Base-by-base conservation (phyloP, 768 basidiomycete genomes). In the Russula virescens region DNA sequence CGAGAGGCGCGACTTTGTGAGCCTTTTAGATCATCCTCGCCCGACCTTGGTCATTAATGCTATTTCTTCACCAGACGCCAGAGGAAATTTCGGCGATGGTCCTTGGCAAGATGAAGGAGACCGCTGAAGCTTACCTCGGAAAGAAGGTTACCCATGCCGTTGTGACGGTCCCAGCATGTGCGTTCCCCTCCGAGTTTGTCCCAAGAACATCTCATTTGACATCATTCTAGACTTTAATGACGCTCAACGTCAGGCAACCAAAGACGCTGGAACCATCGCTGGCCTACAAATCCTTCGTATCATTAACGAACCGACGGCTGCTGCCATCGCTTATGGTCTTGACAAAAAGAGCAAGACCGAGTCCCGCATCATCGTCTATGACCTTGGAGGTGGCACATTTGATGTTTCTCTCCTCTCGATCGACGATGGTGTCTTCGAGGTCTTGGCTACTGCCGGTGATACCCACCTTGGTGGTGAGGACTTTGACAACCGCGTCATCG, bases 171-270 rank as follows among this genome's bases (percentile, higher is more conserved):
- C 96, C 96, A 51, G 95, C 95, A 60, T 97, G 88, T 89, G 64
- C 66, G 87, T 76, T 0, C n/a, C 14, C 3, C 5, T 31, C 42
- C 48, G 23, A 57, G 58, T 28, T 25, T 21, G 34, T 26, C 16
- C 50, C 38, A 66, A 23, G 58, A 55, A 42, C 40, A 64, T 34
- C 53, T 28, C 11, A 53, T 66, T 71, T 55, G 26, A 58, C 38
- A 18, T 14, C 3, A 28, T 71, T 73, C 19, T 48, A 88, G 86
- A 95, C 83, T 97, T 96, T 86, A 98, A 98, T 75, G 95, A 98
- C 79, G 94, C 96, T 71, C 96, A 98, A 77, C 92, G 95, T 73
- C 96, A 98, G 75, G 96, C 96, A 18, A 98, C 96, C 77, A 98
- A 98, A 79, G 96, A 98, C 71, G 93, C 96, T 63, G 94, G 94